Conservation (phyloP, 192 early-diverging fungal genomes). For the Dissophora ornata region DNA sequence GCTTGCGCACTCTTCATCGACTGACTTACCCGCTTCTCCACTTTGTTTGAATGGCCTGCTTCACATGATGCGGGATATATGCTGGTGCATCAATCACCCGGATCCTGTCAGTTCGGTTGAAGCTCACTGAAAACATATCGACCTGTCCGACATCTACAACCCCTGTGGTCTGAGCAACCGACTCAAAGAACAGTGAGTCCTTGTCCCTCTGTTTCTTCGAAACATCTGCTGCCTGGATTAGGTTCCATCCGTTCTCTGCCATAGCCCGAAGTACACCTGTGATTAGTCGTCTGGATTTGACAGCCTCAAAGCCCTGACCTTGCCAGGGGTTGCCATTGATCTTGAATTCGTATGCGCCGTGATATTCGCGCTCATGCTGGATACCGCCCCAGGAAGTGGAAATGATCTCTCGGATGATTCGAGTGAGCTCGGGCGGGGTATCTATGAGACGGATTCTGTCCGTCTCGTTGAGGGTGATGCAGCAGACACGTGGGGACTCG, state of each 20-base stretch:
- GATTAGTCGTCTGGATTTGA: slow-evolving; percentile 18
- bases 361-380: slow-evolving; percentile 14
- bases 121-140: slow-evolving; percentile 33
- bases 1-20: no score
- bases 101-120: slow-evolving; percentile 29
- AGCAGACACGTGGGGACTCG: slow-evolving; percentile 8
- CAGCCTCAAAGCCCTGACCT: slow-evolving; percentile 14
- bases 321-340: slow-evolving; percentile 31
- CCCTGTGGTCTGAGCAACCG: neutral
- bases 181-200: slow-evolving; percentile 36
- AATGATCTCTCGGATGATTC: slow-evolving; percentile 11
- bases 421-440: slow-evolving; percentile 6
- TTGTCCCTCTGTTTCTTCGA: slow-evolving; percentile 22
- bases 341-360: slow-evolving; percentile 30
- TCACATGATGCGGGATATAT: neutral
- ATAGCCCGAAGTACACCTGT: slow-evolving; percentile 13
- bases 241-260: slow-evolving; percentile 34
- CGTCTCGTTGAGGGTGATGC: slow-evolving; percentile 18
- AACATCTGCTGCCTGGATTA: slow-evolving; percentile 35
- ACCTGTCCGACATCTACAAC: neutral
- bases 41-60: slow-evolving; percentile 10
- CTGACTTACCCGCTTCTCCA: slow-evolving; percentile 32
- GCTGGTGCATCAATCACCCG: slow-evolving; percentile 26
- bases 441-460: slow-evolving; percentile 43
- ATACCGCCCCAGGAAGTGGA: slow-evolving; percentile 16